These are phyloP conservation scores for Pyronema domesticum DNA, from an alignment of 495 filamentous ascomycete genomes.

Conservation along the genomic window DNA sequence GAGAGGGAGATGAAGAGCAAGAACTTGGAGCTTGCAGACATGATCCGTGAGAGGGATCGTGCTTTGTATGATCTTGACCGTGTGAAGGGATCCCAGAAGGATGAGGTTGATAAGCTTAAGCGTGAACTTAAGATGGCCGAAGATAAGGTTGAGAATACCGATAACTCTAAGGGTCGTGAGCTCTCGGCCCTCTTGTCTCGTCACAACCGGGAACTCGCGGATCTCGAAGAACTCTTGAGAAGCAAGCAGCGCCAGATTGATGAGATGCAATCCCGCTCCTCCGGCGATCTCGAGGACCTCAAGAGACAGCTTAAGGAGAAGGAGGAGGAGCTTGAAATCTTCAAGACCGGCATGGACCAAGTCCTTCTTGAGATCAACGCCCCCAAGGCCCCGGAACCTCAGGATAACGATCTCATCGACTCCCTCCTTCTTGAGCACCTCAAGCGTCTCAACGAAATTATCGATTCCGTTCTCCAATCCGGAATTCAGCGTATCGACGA, in stretches of 20 bases:
- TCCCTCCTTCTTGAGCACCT: slow-evolving; percentile 66
- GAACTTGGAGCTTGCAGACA: slow-evolving; percentile 92
- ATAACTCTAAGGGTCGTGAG: slow-evolving; percentile 81
- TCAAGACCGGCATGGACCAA: slow-evolving; percentile 93
- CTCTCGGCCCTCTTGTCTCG: slow-evolving; percentile 83
- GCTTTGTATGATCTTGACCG: slow-evolving; percentile 88
- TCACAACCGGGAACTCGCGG: slow-evolving; percentile 92
- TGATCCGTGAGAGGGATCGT: slow-evolving; percentile 92
- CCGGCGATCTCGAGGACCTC: slow-evolving; percentile 68
- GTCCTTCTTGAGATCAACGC: slow-evolving; percentile 81
- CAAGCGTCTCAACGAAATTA: slow-evolving; percentile 89
- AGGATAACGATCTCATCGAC: slow-evolving; percentile 37
- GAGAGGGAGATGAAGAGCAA: slow-evolving; percentile 97
- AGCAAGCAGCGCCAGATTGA: slow-evolving; percentile 77
- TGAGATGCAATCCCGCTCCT: slow-evolving; percentile 56
- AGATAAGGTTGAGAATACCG: slow-evolving; percentile 82
- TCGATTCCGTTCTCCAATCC: slow-evolving; percentile 87
- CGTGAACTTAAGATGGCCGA: slow-evolving; percentile 87
- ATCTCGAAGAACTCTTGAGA: slow-evolving; percentile 80
- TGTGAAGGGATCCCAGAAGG: slow-evolving; percentile 63
- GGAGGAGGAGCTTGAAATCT: slow-evolving; percentile 92
- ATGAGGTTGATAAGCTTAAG: slow-evolving; percentile 89
- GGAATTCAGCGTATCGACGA: slow-evolving; percentile 92
- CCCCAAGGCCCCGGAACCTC: slow-evolving; percentile 6
- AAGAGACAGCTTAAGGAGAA: slow-evolving; percentile 72